phyloP scores from a whole-genome alignment of 768 basidiomycete genomes.

The Peribolospora kevripleyi region DNA sequence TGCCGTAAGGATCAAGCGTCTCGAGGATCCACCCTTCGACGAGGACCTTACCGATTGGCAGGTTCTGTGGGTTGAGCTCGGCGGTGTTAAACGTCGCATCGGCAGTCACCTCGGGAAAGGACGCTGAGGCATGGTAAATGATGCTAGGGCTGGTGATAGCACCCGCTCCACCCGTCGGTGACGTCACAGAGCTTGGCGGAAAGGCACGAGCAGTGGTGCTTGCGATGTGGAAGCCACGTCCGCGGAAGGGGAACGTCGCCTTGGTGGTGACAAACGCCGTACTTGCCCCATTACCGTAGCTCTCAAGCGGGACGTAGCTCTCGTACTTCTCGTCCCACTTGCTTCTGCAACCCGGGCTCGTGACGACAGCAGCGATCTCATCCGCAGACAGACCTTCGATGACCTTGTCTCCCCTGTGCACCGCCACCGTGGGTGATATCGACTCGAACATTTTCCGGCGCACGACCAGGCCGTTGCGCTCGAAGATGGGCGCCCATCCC shows the following conservation, averaged over 20 bases:
- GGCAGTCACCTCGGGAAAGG: slow-evolving; percentile 15
- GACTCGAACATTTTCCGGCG: slow-evolving; percentile 50
- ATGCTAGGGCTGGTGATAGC: slow-evolving; percentile 31
- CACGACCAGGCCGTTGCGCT: slow-evolving; percentile 44
- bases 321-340: slow-evolving; percentile 74
- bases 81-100: slow-evolving; percentile 15
- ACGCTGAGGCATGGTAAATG: slow-evolving; percentile 61
- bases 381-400: slow-evolving; percentile 84
- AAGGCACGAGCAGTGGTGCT: slow-evolving; percentile 28
- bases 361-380: slow-evolving; percentile 53
- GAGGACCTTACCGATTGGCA: slow-evolving; percentile 57
- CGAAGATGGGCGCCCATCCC: slow-evolving; percentile 54
- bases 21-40: slow-evolving; percentile 91
- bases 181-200: slow-evolving; percentile 20
- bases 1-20: slow-evolving; percentile 83
- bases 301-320: slow-evolving; percentile 40
- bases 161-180: slow-evolving; percentile 24
- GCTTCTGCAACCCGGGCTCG: slow-evolving; percentile 43
- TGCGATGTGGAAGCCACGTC: slow-evolving; percentile 62
- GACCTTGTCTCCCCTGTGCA: slow-evolving; percentile 70
- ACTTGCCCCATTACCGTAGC: slow-evolving; percentile 46
- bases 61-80: slow-evolving; percentile 49
- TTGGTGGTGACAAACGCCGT: slow-evolving; percentile 32
- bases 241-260: slow-evolving; percentile 54
- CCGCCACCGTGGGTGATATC: slow-evolving; percentile 53